Evolutionary conservation across 768 basidiomycete species (phyloP), one percentile per base, ranked within the genome.

Genomic region (Suillus tomentosus): DNA sequence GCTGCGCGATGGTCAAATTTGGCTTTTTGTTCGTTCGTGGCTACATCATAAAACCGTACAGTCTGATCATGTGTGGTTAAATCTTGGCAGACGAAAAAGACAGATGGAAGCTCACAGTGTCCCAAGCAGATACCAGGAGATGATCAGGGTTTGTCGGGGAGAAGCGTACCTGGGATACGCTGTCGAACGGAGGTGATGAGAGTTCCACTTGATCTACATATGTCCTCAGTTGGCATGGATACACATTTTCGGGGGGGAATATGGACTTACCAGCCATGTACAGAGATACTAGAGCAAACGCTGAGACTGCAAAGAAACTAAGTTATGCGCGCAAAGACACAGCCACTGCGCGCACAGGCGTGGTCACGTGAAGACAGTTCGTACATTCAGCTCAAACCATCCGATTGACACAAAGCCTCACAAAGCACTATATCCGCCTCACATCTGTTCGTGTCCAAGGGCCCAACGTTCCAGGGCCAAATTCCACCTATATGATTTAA

Each of bases 1-100:
- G 95, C 92, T 5, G 94, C 94, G 22, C 93, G 86, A 65, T 96
- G 92, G 53, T 94, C 90, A 69, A 92, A 94, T 68, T 92, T 94
- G n/a, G 86, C 83, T 69, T 88, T 88, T 69, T 85, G 84, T 62
- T 89, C 86, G 70, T 87, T 88, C 36, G 85, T 74, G 2, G 67
- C 67, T 69, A 87, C 68, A 68, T 87, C 77, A 79, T 89, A 80
- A 69, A 86, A 71, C 71, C 88, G 67, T 72, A 91, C 73, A 72
- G 85, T 79, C 92, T 92, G 70, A 79, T 79, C 42, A 80, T 76
- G 43, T 66, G 48, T 59, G 51, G 62, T 77, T 71, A 11, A 81
- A 79, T 14, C 24, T 15, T 79, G 78, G 77, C 80, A 62, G 53
- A 15, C 3, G 24, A 19, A n/a, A 34, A 37, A 67, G 55, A 50